phyloP scores from a whole-genome alignment of 169 alveolate genomes.

The Blepharisma undulans region DNA sequence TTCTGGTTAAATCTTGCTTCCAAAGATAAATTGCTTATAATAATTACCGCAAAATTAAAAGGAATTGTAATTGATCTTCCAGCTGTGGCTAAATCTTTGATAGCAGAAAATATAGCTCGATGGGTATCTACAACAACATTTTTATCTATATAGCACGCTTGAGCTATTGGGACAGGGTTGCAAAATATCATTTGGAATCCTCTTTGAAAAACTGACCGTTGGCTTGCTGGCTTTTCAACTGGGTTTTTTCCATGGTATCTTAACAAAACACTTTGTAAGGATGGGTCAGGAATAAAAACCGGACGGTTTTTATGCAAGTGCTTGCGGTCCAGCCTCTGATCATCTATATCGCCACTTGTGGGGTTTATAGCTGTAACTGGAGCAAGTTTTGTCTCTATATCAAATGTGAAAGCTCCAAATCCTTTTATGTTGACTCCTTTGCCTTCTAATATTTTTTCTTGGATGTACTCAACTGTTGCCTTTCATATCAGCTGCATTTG shows the following conservation, averaged over 20 bases:
- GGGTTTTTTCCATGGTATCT: constrained; percentile 53
- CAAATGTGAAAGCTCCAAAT: constrained; percentile 75
- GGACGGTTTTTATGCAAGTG: constrained; percentile 63
- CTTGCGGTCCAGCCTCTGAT: constrained; percentile 62
- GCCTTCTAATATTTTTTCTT: constrained; percentile 70
- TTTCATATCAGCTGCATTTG: constrained; percentile 80
- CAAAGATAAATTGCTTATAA: background rate
- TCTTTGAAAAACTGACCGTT: constrained; percentile 54
- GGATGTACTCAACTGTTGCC: constrained; percentile 72
- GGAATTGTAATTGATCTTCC: constrained; percentile 41
- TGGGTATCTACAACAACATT: constrained; percentile 72
- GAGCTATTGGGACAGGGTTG: constrained; percentile 85
- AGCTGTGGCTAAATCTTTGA: constrained; percentile 55
- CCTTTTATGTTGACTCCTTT: constrained; percentile 75
- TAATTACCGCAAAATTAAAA: constrained; percentile 51
- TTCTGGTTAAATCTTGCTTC: background rate
- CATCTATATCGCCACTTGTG: constrained; percentile 40
- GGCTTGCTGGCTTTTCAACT: constrained; percentile 50
- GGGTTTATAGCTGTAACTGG: constrained; percentile 54
- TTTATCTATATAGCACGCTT: constrained; percentile 70
- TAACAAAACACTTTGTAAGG: constrained; percentile 44
- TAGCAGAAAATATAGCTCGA: constrained; percentile 68
- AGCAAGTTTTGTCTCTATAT: constrained; percentile 59
- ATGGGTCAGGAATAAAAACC: constrained; percentile 58
- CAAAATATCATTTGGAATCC: constrained; percentile 61